Evolutionary conservation across 768 basidiomycete species (phyloP).

Genomic region (Boletales sp.): DNA sequence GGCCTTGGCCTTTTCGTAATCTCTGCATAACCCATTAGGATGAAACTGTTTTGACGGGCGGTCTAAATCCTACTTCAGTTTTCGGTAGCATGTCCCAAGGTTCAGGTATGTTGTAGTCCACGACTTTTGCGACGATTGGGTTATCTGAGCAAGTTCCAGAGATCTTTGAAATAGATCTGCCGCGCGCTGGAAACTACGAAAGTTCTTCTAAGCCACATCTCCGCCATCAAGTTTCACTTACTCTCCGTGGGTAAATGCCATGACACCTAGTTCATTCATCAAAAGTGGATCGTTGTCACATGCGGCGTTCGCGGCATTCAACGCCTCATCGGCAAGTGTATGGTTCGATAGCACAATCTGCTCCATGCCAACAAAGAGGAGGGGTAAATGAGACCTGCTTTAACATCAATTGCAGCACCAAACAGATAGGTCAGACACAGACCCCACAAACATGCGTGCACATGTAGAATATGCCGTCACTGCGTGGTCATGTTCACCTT

Average conservation of each 20-base stretch:
- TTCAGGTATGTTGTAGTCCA: slow-evolving; percentile 93
- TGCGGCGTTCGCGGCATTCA: slow-evolving; percentile 75
- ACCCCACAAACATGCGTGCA: slow-evolving; percentile 94
- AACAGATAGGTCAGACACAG: slow-evolving; percentile 18
- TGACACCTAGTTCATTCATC: slow-evolving; percentile 89
- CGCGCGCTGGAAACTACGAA: slow-evolving; percentile 66
- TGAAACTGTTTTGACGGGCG: neutral
- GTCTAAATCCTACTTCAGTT: slow-evolving; percentile 56
- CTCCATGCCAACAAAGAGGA: slow-evolving; percentile 98
- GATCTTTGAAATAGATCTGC: slow-evolving; percentile 68
- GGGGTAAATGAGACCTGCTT: slow-evolving; percentile 85
- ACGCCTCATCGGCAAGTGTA: slow-evolving; percentile 79
- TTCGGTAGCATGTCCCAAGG: slow-evolving; percentile 84
- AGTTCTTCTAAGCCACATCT: slow-evolving; percentile 25
- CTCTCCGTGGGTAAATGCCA: slow-evolving; percentile 86
- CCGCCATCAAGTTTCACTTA: slow-evolving; percentile 35
- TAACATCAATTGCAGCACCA: slow-evolving; percentile 6
- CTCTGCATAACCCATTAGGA: slow-evolving; percentile 30
- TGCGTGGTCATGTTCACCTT: slow-evolving; percentile 98
- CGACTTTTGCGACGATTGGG: slow-evolving; percentile 77
- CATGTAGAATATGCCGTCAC: slow-evolving; percentile 98
- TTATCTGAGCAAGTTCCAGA: slow-evolving; percentile 76
- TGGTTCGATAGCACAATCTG: slow-evolving; percentile 87
- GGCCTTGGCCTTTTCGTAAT: slow-evolving; percentile 60
- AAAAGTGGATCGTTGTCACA: slow-evolving; percentile 88